Evolutionary conservation across 352 stramenopile genomes (phyloP), one percentile per base, ranked within the genome.

Genomic region (Phytopythium ostracodes): DNA sequence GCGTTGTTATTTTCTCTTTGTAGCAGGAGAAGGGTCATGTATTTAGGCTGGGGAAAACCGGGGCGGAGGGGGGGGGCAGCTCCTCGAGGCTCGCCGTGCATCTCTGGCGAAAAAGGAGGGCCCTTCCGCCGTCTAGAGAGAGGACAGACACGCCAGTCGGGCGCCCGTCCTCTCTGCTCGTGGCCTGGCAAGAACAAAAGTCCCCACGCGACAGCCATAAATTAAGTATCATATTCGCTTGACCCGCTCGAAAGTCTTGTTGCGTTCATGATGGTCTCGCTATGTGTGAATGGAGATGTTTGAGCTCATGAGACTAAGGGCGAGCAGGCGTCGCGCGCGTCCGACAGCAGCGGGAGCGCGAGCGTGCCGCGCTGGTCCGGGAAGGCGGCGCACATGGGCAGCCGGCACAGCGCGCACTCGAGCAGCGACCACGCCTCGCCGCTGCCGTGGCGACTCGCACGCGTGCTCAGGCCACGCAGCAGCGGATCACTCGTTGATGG

Each of bases 361-460:
- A 52, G 9, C 0, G 6, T 9, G 14, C 25, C 46, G 46, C 14
- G 56, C n/a, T 59, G 60, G 22, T 59, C 58, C 8, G 70, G 31
- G 27, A 15, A 51, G 25, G 77, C 36, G 1, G 69, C 72, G 49
- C 62, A 72, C 46, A 82, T 68, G 20, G 73, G 71, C 56, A 85
- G 66, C 15, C 72, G 62, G 61, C 76, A 85, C 36, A 76, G 51
- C 40, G 63, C 61, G 52, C 76, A 85, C 58, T 82, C 76, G 33
- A 70, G 75, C n/a, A 85, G 53, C 44, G 68, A 64, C 57, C 73
- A 79, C 5, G 36, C 50, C 27, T 54, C 59, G 6, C 25, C n/a
- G 1, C 22, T 18, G 12, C 51, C 14, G 8, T 63, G 22, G 14
- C 1, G 35, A 22, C 53, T 22, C 29, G 58, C 56, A 3, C 63